phyloP scores from a whole-genome alignment of 2,329 filamentous ascomycete species.

The Penicillium paneum region DNA sequence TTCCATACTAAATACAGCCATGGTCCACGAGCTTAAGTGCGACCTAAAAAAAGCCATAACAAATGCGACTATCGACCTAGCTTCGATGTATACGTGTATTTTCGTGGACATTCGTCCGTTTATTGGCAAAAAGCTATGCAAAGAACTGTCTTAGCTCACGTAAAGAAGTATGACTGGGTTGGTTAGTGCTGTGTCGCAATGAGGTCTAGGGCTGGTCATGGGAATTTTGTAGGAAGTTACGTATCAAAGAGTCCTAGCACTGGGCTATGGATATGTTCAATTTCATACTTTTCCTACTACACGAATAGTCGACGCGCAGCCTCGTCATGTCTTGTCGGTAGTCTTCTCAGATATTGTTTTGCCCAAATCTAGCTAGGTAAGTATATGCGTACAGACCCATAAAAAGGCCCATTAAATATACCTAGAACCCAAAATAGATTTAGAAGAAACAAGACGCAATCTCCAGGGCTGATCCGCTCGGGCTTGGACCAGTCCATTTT shows the following conservation, averaged over 20 bases:
- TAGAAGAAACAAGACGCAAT: no score
- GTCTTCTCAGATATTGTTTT: no score
- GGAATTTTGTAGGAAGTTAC: background rate
- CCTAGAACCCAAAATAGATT: background rate
- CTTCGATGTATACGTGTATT: conserved; percentile 4
- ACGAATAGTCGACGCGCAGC: no score
- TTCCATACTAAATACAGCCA: conserved; percentile 4
- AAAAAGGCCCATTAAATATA: background rate
- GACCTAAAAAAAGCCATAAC: background rate
- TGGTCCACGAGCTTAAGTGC: conserved; percentile 4
- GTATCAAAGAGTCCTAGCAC: background rate
- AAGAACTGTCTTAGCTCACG: background rate
- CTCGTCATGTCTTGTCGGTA: no score
- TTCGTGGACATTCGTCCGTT: conserved; percentile 11
- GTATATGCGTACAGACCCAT: background rate
- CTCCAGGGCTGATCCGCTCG: background rate
- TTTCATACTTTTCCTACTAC: background rate
- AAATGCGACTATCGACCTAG: background rate
- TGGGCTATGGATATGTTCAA: background rate
- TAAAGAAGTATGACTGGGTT: background rate
- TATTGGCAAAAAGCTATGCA: background rate
- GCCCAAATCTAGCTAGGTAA: background rate
- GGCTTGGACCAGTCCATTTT: background rate
- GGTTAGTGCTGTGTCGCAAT: background rate
- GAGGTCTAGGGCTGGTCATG: background rate